A percentile compares a stretch with the other conserved stretches of the same genome.
phyloP scores from a whole-genome alignment of 176 grass and related monocot genomes.

The Miscanthus lutarioriparius region DNA sequence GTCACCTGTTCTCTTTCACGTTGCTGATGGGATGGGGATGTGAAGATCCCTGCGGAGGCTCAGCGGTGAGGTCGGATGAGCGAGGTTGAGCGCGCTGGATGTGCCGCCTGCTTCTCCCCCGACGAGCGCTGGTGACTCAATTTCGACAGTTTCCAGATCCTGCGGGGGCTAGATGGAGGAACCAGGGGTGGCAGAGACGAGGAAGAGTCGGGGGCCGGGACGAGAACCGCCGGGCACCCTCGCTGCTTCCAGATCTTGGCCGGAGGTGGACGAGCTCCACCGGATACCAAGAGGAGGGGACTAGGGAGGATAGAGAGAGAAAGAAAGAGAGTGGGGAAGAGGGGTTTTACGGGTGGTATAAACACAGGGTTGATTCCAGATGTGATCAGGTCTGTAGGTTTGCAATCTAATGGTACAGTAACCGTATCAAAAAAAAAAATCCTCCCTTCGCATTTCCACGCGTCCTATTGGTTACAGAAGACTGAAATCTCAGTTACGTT shows the following conservation, averaged over 20 bases:
- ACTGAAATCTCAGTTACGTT: too few species aligned
- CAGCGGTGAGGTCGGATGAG: background rate
- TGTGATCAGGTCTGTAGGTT: background rate
- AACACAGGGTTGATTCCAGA: background rate
- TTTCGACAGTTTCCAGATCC: background rate
- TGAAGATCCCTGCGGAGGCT: background rate
- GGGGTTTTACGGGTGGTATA: background rate
- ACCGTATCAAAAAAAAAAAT: too few species aligned
- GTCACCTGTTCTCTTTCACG: background rate
- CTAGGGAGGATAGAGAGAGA: background rate
- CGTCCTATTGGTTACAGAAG: too few species aligned
- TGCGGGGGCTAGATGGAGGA: background rate
- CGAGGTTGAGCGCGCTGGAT: background rate
- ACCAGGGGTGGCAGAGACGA: too few species aligned
- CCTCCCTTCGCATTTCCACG: too few species aligned
- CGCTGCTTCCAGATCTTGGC: slow-evolving; percentile 5
- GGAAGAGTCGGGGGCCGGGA: background rate
- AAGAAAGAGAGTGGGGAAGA: background rate
- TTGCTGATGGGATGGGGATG: background rate
- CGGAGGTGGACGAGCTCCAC: background rate
- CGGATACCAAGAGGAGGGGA: background rate
- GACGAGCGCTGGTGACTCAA: background rate
- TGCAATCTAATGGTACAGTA: too few species aligned
- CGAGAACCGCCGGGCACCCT: background rate
- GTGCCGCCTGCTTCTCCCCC: background rate